Conservation (phyloP, 2,329 filamentous ascomycete species). For the Corniculantispora saksenae region DNA sequence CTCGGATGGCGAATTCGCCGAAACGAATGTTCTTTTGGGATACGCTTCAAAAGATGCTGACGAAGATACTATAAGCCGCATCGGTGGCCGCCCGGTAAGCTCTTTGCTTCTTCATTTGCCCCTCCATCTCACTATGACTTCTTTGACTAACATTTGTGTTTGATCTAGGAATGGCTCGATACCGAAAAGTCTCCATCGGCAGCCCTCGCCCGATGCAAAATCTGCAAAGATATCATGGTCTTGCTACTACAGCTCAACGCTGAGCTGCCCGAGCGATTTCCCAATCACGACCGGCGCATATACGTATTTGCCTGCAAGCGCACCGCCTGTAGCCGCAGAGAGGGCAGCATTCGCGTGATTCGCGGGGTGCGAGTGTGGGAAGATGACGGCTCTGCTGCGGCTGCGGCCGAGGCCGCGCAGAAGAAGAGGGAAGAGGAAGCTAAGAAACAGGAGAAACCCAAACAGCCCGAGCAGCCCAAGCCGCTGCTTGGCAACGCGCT, state of each 20-base stretch:
- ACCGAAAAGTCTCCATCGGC: conserved; percentile 70
- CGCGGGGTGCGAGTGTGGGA: conserved; percentile 64
- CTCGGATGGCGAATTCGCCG: conserved; percentile 68
- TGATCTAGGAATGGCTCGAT: conserved; percentile 77
- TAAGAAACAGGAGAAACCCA: conserved; percentile 31
- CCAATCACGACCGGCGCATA: conserved; percentile 81
- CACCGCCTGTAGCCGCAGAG: conserved; percentile 77
- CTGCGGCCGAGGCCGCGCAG: conserved; percentile 33
- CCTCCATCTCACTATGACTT: neutral
- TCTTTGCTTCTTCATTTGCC: neutral
- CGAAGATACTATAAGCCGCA: conserved; percentile 81
- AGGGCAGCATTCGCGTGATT: conserved; percentile 77
- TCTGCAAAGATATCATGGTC: conserved; percentile 81
- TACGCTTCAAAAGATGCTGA: conserved; percentile 80
- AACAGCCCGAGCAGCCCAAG: conserved; percentile 34
- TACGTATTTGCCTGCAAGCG: conserved; percentile 83
- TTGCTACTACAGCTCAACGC: conserved; percentile 89
- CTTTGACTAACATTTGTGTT: neutral
- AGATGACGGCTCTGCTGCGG: conserved; percentile 34
- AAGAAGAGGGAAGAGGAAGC: conserved; percentile 33
- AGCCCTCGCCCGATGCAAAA: conserved; percentile 78
- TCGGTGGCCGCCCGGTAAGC: conserved; percentile 84
- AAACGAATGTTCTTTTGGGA: conserved; percentile 86
- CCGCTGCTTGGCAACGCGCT: conserved; percentile 64
- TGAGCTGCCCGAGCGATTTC: conserved; percentile 83